Evolutionary conservation across 2,329 filamentous ascomycete species (phyloP), one percentile per base, ranked within the genome.

Genomic region (Beauveria sp.): DNA sequence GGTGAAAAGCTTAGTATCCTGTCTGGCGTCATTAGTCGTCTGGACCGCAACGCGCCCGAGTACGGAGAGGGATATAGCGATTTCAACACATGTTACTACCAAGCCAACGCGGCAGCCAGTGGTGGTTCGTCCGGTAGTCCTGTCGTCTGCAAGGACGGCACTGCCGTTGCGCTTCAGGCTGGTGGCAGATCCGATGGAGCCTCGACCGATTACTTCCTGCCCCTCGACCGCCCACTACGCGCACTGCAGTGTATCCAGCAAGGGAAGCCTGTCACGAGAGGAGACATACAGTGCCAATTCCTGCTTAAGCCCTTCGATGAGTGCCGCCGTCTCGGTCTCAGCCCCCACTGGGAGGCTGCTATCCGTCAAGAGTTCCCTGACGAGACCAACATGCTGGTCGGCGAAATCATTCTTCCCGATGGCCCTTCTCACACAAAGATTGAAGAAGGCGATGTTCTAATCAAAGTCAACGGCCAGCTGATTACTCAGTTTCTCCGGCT

Each of bases 51-150:
- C 75, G 96, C 96, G 1, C 95, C 95, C 18, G 95, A 99, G 70
- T 98, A 99, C 68, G 93, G 93, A 61, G 95, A 98, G 65, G 95
- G 95, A 30, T 99, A 99, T 74, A 95, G 93, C 74, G 95, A 99
- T 73, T 99, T 99, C 84, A 99, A 89, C 73, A 88, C 84, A 55
- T 87, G 96, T 73, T 99, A 99, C 79, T 98, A 98, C 69, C 95
- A 99, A 77, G 95, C 96, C 65, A 96, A 96, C 16, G 96, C 95
- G 3, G 93, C 95, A 5, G 96, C 95, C 3, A 98, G 93, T 73
- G 95, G 95, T 67, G 95, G 95, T 67, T 96, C 91, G 78, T 99
- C 95, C n/a, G 95, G 95, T 65, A 96, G 90, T 86, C 95, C 95
- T 0, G 95, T 99, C 1, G 93, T 99, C 64, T 96, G 97, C 75